These are phyloP conservation scores for Colletotrichum tanaceti DNA, from an alignment of 2,329 filamentous ascomycete species.

Conservation along the genomic window DNA sequence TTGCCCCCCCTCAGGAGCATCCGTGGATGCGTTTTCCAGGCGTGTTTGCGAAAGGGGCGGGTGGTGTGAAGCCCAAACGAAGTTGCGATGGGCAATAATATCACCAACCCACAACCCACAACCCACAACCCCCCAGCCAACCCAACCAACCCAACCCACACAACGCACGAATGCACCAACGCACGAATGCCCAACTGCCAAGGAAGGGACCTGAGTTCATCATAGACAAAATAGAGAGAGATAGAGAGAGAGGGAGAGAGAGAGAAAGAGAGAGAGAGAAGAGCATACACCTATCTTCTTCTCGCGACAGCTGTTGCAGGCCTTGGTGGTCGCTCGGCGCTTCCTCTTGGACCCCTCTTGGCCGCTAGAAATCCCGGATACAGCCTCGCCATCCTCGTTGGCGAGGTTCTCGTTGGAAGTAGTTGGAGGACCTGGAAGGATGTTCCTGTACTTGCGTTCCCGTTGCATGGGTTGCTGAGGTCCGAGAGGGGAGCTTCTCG, in stretches of 20 bases:
- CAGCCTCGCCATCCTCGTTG: constrained; percentile 13
- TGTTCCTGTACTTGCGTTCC: constrained; percentile 35
- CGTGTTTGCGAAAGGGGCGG: too few relatives aligned
- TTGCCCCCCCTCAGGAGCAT: neutral
- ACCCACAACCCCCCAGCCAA: neutral
- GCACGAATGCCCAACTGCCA: neutral
- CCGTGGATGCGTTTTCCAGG: neutral
- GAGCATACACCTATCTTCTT: constrained; percentile 40
- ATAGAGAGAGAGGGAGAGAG: too few relatives aligned
- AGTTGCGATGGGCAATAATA: neutral
- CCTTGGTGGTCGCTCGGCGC: constrained; percentile 19
- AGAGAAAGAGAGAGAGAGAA: too few relatives aligned
- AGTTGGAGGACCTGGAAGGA: constrained; percentile 27
- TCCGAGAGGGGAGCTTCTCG: constrained; percentile 13
- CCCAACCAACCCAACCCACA: neutral
- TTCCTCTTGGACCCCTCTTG: constrained; percentile 31
- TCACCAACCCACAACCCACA: neutral
- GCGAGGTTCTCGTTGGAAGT: neutral
- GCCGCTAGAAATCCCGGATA: neutral
- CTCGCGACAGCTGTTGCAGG: constrained; percentile 29
- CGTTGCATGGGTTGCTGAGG: constrained; percentile 32
- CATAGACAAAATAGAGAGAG: too few relatives aligned
- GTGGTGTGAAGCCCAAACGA: too few relatives aligned
- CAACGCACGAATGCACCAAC: too few relatives aligned
- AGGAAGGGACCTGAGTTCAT: too few relatives aligned